Evolutionary conservation across 2,329 filamentous ascomycete genomes (phyloP), one percentile per base, ranked within the genome.

Genomic region (Diaporthe australafricana): DNA sequence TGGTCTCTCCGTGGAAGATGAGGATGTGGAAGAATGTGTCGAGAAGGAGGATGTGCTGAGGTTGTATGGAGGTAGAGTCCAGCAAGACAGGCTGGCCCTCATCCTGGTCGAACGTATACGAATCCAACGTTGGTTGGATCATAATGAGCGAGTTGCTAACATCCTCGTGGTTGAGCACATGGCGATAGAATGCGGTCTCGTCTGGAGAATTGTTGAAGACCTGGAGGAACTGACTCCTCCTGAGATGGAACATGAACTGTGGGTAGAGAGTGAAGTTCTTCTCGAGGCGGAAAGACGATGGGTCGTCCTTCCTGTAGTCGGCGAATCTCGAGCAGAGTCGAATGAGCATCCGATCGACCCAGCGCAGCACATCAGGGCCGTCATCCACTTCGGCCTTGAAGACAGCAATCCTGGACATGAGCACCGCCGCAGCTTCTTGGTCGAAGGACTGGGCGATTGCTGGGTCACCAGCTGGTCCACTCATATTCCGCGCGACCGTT

Each of bases 21-120:
- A 99, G 90, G 74, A 99, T 99, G 82, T 99, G 96, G 89, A 99
- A 99, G 87, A 99, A 99, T 0, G 96, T 98, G 79, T 99, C 96
- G 70, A 99, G 91, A 14, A 99, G 90, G 65, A 99, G 89, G 73
- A 98, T 94, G 73, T 98, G 97, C 27, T 95, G 94, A 12, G 95
- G 93, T 80, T 98, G 96, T 77, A 99, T 99, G 7, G 95, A 98
- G 45, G 95, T 95, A 17, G 96, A 98, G 81, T 99, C 96, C 45
- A 99, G 89, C 30, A 99, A 86, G n/a, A 99, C 96, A 2, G 96
- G 96, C 75, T 95, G 91, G 57, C 94, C 93, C 32, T 95, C 95
- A 73, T 98, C 96, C 78, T 98, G 94, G 77, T 98, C 96, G 79
- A 99, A 95, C 2, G 95, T 97, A 83, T 99, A 99, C 42, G 95